Evolutionary conservation across 257 asterid species (phyloP).

Genomic region (Fraxinus quadrangulata): DNA sequence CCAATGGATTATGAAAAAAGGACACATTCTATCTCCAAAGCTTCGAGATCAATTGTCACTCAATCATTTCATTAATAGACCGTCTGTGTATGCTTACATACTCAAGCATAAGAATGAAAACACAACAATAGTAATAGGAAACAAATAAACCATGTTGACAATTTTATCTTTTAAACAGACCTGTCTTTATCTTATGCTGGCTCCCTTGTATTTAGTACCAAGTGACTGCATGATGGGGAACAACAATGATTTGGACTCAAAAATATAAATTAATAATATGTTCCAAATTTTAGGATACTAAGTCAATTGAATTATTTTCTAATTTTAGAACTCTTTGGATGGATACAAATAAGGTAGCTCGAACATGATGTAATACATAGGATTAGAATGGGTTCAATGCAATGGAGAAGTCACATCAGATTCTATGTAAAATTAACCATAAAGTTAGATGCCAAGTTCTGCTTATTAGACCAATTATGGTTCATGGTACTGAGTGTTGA

Average conservation of each 20-base stretch:
- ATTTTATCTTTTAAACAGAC: neutral
- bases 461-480: neutral
- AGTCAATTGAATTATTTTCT: neutral
- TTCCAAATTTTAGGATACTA: neutral
- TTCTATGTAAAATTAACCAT: neutral
- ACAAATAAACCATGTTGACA: neutral
- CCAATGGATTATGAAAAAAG: neutral
- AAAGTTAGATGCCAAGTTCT: neutral
- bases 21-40: neutral
- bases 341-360: neutral
- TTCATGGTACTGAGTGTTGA: neutral
- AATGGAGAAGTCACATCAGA: neutral
- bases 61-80: neutral
- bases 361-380: neutral
- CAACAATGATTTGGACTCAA: neutral
- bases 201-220: neutral
- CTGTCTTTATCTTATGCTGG: neutral
- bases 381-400: neutral
- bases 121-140: conserved; percentile 9
- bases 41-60: neutral
- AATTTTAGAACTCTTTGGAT: neutral
- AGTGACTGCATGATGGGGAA: neutral
- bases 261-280: neutral
- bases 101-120: conserved; percentile 18
- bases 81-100: neutral